Evolutionary conservation across 75 land plant genomes (phyloP).

Genomic region (Larix kaempferi): DNA sequence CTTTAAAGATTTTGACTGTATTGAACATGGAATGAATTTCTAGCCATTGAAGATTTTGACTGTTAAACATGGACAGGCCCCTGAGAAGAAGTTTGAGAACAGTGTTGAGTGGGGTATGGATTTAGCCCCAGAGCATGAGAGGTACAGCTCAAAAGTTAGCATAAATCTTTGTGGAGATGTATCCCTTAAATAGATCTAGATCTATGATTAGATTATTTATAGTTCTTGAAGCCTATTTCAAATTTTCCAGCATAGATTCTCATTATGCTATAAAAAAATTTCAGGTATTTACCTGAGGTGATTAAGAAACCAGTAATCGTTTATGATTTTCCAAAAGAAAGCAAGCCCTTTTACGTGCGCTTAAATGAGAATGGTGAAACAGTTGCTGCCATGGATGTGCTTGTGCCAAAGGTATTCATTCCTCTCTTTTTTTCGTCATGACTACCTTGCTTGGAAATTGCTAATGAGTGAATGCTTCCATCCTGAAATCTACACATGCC

Average conservation of each 20-base stretch:
- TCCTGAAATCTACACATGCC: too few species aligned
- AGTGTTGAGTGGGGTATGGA: constrained; percentile 47
- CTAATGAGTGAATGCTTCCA: too few species aligned
- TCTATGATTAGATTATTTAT: too few species aligned
- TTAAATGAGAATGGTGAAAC: constrained; percentile 60
- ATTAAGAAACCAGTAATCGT: constrained; percentile 54
- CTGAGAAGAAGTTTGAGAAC: constrained; percentile 33
- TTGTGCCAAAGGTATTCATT: constrained; percentile 58
- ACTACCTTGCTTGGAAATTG: too few species aligned
- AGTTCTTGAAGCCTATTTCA: too few species aligned
- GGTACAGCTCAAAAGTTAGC: constrained; percentile 20
- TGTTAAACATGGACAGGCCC: constrained; percentile 24
- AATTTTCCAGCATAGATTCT: neutral
- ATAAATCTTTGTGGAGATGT: too few species aligned
- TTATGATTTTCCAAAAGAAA: constrained; percentile 50
- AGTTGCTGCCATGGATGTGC: constrained; percentile 66
- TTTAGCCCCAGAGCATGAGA: constrained; percentile 53
- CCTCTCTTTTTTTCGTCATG: too few species aligned
- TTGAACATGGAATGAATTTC: neutral
- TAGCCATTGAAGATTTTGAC: neutral
- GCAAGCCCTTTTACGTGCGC: constrained; percentile 51
- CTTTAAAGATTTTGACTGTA: neutral
- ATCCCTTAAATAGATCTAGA: too few species aligned
- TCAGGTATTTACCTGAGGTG: constrained; percentile 57
- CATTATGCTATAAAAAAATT: neutral